Evolutionary conservation across 768 basidiomycete genomes (phyloP).

Genomic region (Nidularia pulvinata): DNA sequence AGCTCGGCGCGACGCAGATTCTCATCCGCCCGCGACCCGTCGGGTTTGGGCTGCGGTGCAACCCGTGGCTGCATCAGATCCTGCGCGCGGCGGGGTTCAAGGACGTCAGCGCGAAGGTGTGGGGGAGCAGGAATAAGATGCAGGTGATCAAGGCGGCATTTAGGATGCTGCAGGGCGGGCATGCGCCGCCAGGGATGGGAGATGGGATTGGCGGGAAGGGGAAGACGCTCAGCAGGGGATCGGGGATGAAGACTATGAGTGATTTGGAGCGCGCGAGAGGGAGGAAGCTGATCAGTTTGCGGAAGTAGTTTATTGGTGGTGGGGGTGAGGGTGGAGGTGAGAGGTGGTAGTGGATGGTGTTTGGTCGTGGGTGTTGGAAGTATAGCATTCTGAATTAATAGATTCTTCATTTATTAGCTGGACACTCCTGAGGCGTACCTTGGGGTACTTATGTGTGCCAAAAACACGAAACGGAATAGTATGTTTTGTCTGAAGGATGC

Average conservation of each 20-base stretch:
- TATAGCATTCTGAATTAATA: no score
- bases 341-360: no score
- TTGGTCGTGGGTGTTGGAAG: no score
- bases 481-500: no score
- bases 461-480: no score
- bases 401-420: no score
- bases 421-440: no score
- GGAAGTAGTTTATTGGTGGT: constrained; percentile 51
- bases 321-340: no score
- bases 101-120: constrained; percentile 93
- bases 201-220: constrained; percentile 78
- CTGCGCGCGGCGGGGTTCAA: constrained; percentile 94
- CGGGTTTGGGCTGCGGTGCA: constrained; percentile 92
- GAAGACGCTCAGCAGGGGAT: constrained; percentile 71
- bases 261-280: constrained; percentile 86
- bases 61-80: constrained; percentile 87
- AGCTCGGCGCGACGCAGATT: constrained; percentile 83
- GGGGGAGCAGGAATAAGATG: constrained; percentile 87
- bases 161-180: constrained; percentile 83
- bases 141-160: constrained; percentile 87
- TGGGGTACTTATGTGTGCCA: no score
- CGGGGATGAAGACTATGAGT: constrained; percentile 62
- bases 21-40: constrained; percentile 81
- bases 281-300: constrained; percentile 69
- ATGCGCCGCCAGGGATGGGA: constrained; percentile 80